Evolutionary conservation across 495 filamentous ascomycete genomes (phyloP).

Genomic region (Saxispiralis lemnorum): DNA sequence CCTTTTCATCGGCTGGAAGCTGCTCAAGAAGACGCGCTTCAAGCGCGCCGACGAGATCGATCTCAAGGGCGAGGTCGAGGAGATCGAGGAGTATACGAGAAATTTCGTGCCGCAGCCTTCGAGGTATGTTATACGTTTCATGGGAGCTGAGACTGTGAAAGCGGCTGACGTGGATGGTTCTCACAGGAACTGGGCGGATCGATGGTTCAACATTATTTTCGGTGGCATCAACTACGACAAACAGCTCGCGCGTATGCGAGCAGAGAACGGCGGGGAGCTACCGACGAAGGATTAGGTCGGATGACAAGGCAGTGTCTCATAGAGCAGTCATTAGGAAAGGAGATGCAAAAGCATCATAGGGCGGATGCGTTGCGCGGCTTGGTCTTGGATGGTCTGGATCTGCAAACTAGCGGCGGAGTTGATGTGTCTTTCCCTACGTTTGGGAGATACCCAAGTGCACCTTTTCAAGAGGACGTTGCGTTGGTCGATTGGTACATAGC

Average conservation of each 20-base stretch:
- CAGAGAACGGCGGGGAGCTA: too few relatives aligned
- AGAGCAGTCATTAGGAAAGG: too few relatives aligned
- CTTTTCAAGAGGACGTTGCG: too few relatives aligned
- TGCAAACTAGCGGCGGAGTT: too few relatives aligned
- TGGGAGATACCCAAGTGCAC: too few relatives aligned
- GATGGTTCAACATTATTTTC: constrained; percentile 21
- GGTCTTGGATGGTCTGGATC: too few relatives aligned
- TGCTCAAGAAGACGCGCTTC: constrained; percentile 33
- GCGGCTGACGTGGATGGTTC: not conserved
- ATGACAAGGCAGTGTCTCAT: too few relatives aligned
- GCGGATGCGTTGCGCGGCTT: too few relatives aligned
- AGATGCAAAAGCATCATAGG: too few relatives aligned
- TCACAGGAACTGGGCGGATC: constrained; percentile 16
- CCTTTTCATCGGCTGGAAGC: constrained; percentile 41
- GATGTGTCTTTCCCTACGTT: too few relatives aligned
- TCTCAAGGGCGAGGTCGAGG: constrained; percentile 42
- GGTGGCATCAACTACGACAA: constrained; percentile 3
- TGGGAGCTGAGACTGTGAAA: not conserved
- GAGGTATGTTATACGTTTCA: constrained; percentile 29
- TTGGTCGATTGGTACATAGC: too few relatives aligned
- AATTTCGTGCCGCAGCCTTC: constrained; percentile 42
- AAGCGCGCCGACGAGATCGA: constrained; percentile 43
- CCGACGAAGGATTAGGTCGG: too few relatives aligned
- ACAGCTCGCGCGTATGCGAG: not conserved
- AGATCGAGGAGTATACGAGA: constrained; percentile 56